phyloP scores from a whole-genome alignment of 306 rosid genomes.

The Quercus parvula region DNA sequence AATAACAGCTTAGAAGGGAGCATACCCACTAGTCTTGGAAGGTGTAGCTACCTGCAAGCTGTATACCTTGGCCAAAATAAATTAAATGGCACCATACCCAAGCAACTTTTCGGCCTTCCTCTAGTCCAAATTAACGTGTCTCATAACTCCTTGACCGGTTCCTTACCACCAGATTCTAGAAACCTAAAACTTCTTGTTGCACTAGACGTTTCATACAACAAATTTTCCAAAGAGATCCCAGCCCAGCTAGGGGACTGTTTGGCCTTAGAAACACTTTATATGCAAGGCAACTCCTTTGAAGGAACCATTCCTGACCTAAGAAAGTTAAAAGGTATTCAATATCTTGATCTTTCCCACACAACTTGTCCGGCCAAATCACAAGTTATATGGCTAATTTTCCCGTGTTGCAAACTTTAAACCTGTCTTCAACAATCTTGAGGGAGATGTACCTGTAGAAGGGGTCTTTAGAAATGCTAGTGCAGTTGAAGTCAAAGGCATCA shows the following conservation, averaged over 20 bases:
- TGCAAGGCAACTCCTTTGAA: neutral
- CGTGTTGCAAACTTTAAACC: neutral
- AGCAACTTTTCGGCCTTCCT: no score
- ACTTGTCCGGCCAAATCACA: neutral
- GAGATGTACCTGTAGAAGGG: neutral
- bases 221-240: no score
- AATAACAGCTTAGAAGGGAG: no score
- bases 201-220: no score
- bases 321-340: neutral
- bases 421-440: neutral
- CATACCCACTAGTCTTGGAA: no score
- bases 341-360: slow-evolving; percentile 2
- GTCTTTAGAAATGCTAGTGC: neutral
- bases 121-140: no score
- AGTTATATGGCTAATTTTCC: neutral
- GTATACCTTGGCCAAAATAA: no score
- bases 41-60: no score
- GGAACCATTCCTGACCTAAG: neutral
- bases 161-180: no score
- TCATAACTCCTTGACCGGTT: no score
- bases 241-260: neutral
- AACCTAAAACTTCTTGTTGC: no score
- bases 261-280: neutral
- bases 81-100: no score
- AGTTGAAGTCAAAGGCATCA: neutral